These are phyloP conservation scores for Leccinum griseonigrum DNA, from an alignment of 1,284 basidiomycete species.

Conservation along the genomic window DNA sequence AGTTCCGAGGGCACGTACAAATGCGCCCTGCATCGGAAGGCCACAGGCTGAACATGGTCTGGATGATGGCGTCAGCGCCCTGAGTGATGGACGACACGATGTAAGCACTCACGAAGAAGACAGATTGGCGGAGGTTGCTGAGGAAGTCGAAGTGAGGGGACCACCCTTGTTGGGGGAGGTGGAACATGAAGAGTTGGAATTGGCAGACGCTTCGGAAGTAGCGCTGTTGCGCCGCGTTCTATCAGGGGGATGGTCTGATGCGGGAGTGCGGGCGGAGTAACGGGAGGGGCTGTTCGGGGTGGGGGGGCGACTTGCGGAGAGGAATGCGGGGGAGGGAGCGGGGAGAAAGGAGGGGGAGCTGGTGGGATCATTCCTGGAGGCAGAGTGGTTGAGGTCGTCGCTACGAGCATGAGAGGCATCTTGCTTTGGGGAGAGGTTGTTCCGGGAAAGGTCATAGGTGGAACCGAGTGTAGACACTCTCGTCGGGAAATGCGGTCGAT, in stretches of 20 bases:
- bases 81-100: constrained; percentile 15
- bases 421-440: constrained; percentile 40
- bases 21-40: constrained; percentile 86
- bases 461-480: constrained; percentile 60
- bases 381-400: constrained; percentile 67
- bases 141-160: constrained; percentile 45
- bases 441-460: constrained; percentile 51
- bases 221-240: constrained; percentile 43
- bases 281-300: constrained; percentile 48
- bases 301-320: constrained; percentile 49
- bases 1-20: constrained; percentile 92
- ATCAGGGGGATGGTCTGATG: constrained; percentile 49
- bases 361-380: constrained; percentile 22
- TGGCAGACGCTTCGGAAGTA: constrained; percentile 48
- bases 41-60: constrained; percentile 74
- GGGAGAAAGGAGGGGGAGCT: constrained; percentile 33
- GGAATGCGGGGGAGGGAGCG: constrained; percentile 49
- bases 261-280: constrained; percentile 45
- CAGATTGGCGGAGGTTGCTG: constrained; percentile 41
- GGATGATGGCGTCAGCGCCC: constrained; percentile 16
- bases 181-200: constrained; percentile 45
- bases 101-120: constrained; percentile 43
- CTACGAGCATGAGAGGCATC: constrained; percentile 51
- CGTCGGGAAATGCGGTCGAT: constrained; percentile 52
- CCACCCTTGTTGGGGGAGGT: constrained; percentile 42